Evolutionary conservation across 345 rosid species (phyloP).

Genomic region (Eucalyptus microcorys): DNA sequence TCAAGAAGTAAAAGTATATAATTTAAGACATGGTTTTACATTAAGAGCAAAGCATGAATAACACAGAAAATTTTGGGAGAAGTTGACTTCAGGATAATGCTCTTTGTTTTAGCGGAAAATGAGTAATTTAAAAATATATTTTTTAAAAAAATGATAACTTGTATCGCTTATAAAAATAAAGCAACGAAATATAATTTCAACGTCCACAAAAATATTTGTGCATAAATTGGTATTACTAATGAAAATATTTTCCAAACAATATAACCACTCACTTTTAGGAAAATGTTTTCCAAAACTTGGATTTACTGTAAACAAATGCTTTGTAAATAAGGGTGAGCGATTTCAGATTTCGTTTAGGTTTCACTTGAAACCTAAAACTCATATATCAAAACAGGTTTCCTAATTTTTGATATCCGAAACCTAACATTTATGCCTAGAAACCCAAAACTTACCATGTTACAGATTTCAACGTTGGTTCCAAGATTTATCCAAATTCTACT

Average conservation of each 20-base stretch:
- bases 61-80: neutral
- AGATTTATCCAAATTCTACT: accelerated
- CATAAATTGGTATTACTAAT: no score
- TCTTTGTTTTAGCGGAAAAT: accelerated
- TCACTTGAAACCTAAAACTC: no score
- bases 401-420: no score
- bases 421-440: no score
- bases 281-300: accelerated
- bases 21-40: neutral
- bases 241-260: no score
- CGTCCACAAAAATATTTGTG: accelerated
- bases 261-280: no score
- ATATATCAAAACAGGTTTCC: accelerated
- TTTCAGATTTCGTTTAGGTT: accelerated
- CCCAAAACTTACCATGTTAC: accelerated
- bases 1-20: neutral
- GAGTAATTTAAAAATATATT: no score
- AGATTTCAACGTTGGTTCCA: accelerated
- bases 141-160: no score
- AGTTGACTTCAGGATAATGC: neutral
- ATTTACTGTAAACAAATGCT: no score
- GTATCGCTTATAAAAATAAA: accelerated
- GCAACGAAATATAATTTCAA: accelerated
- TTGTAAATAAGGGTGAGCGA: accelerated
- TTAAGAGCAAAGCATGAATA: neutral